These are phyloP conservation scores for Gracilaria caudata DNA, from an alignment of 23 red algal genomes.

Conservation along the genomic window DNA sequence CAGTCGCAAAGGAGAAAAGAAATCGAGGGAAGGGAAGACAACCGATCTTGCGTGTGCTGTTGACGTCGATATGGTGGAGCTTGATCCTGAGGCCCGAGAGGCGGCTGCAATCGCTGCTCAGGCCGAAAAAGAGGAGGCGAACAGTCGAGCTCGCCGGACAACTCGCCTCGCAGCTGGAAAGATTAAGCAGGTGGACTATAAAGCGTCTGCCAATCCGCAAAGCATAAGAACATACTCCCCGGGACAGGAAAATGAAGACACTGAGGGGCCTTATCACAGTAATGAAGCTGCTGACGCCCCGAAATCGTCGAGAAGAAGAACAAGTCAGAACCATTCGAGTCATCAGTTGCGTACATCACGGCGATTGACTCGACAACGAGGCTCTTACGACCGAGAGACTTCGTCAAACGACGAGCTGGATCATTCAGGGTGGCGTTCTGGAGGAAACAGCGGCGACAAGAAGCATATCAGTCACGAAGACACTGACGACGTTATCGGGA, in stretches of 20 bases:
- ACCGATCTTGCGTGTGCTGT: slow-evolving; percentile 1
- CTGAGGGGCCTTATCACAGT: slow-evolving; percentile 4
- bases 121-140: slow-evolving; percentile 71
- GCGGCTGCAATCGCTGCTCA: slow-evolving; percentile 67
- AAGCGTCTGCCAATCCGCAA: slow-evolving; percentile 51
- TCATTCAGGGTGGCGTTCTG: slow-evolving; percentile 26
- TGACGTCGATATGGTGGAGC: slow-evolving; percentile 30
- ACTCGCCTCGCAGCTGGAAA: slow-evolving; percentile 77
- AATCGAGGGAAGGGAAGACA: slow-evolving; percentile 19
- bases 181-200: slow-evolving; percentile 85
- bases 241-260: slow-evolving; percentile 36
- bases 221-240: slow-evolving; percentile 49
- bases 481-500: slow-evolving; percentile 23
- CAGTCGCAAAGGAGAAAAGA: slow-evolving; percentile 19
- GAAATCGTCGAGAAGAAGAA: slow-evolving; percentile 28
- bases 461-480: not conserved
- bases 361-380: slow-evolving; percentile 32
- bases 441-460: slow-evolving; percentile 21
- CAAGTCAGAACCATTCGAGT: slow-evolving; percentile 37
- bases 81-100: slow-evolving; percentile 67
- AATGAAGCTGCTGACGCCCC: slow-evolving; percentile 4
- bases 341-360: slow-evolving; percentile 19
- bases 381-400: slow-evolving; percentile 34
- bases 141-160: slow-evolving; percentile 53
- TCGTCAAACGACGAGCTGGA: slow-evolving; percentile 50